These are phyloP conservation scores for Epichloe glyceriae DNA, from an alignment of 2,329 filamentous ascomycete species.

Conservation along the genomic window DNA sequence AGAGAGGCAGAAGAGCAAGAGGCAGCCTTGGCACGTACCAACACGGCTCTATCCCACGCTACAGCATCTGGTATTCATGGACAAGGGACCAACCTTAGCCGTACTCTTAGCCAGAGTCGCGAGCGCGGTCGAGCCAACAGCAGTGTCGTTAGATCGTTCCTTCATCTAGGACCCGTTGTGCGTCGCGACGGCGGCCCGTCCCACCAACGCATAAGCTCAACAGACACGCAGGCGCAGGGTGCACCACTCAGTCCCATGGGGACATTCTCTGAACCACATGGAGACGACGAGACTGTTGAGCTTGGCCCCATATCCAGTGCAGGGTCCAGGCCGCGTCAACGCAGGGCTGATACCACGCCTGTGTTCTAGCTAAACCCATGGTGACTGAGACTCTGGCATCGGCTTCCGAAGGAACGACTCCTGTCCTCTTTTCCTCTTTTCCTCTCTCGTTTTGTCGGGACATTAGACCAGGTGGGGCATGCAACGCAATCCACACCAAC, in stretches of 20 bases:
- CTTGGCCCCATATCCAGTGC: slow-evolving; percentile 14
- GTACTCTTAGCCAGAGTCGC: slow-evolving; percentile 25
- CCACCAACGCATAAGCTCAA: slow-evolving; percentile 17
- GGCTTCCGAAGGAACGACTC: neutral
- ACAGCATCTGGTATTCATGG: slow-evolving; percentile 18
- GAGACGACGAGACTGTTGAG: slow-evolving; percentile 16
- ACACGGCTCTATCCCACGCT: slow-evolving; percentile 22
- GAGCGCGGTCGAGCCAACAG: slow-evolving; percentile 25
- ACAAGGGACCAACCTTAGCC: slow-evolving; percentile 15
- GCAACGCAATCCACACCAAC: too few relatives aligned
- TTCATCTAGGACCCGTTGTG: slow-evolving; percentile 35
- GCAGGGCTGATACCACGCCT: slow-evolving; percentile 15
- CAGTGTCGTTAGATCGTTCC: slow-evolving; percentile 31
- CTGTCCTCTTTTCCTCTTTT: neutral
- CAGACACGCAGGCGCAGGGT: slow-evolving; percentile 7
- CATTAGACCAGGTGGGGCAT: neutral
- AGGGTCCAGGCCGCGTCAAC: slow-evolving; percentile 13
- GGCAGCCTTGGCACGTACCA: slow-evolving; percentile 23
- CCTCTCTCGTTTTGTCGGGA: neutral
- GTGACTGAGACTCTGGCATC: neutral
- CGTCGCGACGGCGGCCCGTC: slow-evolving; percentile 14
- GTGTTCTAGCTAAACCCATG: slow-evolving; percentile 12
- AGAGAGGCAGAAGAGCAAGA: slow-evolving; percentile 38
- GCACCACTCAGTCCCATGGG: slow-evolving; percentile 7
- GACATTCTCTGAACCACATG: slow-evolving; percentile 14